Conservation (phyloP, 345 rosid species). For the Lenwebbia sp. region DNA sequence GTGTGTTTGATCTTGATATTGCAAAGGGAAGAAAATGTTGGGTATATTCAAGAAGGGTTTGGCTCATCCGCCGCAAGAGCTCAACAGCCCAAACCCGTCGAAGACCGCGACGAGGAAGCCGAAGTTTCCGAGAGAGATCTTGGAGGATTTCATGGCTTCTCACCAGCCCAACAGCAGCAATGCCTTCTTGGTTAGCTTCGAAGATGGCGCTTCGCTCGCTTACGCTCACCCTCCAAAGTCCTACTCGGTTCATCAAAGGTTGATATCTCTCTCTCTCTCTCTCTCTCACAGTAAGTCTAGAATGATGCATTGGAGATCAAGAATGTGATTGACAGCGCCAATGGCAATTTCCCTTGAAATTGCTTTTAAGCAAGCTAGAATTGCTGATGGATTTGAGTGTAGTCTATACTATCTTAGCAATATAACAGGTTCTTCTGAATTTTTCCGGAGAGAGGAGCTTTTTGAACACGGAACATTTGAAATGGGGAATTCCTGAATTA, state of each 20-base stretch:
- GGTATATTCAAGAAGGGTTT: conserved; percentile 49
- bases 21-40: conserved; percentile 30
- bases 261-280: not conserved
- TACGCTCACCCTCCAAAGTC: conserved; percentile 16
- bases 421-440: not conserved
- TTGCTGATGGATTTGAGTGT: not conserved
- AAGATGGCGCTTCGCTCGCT: conserved; percentile 31
- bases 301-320: not conserved
- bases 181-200: conserved; percentile 29
- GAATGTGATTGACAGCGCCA: not conserved
- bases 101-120: conserved; percentile 8
- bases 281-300: not conserved
- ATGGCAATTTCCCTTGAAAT: not conserved
- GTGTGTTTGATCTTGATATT: no score
- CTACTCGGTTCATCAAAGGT: conserved; percentile 45
- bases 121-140: conserved; percentile 30
- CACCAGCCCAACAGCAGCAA: conserved; percentile 8
- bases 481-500: not conserved
- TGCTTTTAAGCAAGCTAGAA: not conserved
- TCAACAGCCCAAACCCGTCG: conserved; percentile 38
- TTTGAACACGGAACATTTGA: not conserved
- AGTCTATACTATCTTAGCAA: not conserved
- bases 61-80: conserved; percentile 56
- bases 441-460: not conserved
- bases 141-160: conserved; percentile 22